Conservation (phyloP, 495 filamentous ascomycete genomes). For the Astrocystis sublimbata region DNA sequence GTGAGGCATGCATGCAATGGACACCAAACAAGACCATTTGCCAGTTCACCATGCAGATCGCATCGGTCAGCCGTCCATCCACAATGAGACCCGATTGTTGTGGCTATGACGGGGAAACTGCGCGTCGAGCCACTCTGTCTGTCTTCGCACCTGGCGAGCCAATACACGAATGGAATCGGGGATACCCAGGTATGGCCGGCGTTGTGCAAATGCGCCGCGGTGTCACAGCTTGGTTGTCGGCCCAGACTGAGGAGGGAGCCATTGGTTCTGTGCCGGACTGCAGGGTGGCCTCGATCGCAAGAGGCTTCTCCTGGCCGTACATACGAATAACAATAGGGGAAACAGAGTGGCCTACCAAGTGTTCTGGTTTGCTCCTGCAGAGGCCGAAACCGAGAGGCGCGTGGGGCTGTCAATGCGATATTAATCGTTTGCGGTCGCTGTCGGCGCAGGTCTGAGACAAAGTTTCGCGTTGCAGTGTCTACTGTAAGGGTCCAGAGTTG, state of each 20-base stretch:
- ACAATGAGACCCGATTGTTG: conserved; percentile 4
- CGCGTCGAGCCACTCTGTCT: background rate
- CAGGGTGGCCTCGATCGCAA: conserved; percentile 5
- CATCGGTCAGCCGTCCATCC: background rate
- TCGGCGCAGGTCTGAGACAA: conserved; percentile 17
- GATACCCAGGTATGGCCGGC: background rate
- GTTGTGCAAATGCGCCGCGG: conserved; percentile 12
- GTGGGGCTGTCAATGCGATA: background rate
- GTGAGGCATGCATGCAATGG: conserved; percentile 2
- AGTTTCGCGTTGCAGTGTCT: conserved; percentile 7
- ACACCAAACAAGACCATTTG: background rate
- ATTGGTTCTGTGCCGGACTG: background rate
- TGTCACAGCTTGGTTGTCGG: background rate
- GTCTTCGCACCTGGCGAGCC: conserved; percentile 1
- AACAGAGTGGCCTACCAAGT: conserved; percentile 11
- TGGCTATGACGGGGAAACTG: background rate
- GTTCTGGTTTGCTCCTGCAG: background rate
- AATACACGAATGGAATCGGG: conserved; percentile 7
- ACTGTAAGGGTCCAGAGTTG: no score
- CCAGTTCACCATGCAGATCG: conserved; percentile 4
- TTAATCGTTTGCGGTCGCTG: conserved; percentile 14
- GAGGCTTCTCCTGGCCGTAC: conserved; percentile 14
- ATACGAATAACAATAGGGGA: conserved; percentile 1
- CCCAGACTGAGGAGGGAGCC: background rate
- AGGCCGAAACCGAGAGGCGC: background rate